Base-by-base conservation (phyloP, 2,329 filamentous ascomycete species). In the Blastomyces percursus region DNA sequence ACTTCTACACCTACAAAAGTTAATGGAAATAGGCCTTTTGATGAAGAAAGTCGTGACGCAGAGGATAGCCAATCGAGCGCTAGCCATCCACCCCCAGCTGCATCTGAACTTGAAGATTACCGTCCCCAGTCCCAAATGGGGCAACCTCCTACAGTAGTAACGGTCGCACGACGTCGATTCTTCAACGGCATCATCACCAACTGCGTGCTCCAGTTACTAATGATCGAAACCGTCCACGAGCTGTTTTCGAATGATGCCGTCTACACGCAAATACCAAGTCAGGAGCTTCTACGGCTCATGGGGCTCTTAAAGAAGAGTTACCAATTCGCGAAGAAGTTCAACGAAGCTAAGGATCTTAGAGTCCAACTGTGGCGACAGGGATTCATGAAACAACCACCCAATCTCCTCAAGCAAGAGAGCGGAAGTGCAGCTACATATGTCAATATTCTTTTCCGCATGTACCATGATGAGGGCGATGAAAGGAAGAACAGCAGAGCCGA, bases 121-220 rank as follows among this genome's bases (percentile, higher is more conserved):
- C 89, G 87, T 66, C 90, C 91, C 5, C 82, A 87, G 46, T 84
- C 84, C 30, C 86, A 83, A 61, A 80, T 91, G 16, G 91, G 95
- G 73, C 90, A 94, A 74, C 91, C 95, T 64, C 91, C 93, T 0
- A 84, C 96, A 6, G 89, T 95, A 0, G 93, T 99, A 5, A 97
- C 94, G 1, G 91, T 91, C 2, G 91, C 94, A 0, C 89, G 94
- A 32, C 86, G 94, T 44, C 88, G 92, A 60, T 96, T 96, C 80
- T 99, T 99, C 82, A 99, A 99, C 78, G 90, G 93, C 68, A 99
- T 99, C 75, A 99, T 99, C 75, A 96, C 93, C 16, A 93, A 95
- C 68, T 99, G 94, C 73, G 95, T 99, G 3, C 81, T 99, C 9
- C 95, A 99, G 75, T 84, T 99, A 1, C 85, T 99, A 66, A 99